These are phyloP conservation scores for Aquanectria penicillioides DNA, from an alignment of 2,329 filamentous ascomycete species.

Conservation along the genomic window DNA sequence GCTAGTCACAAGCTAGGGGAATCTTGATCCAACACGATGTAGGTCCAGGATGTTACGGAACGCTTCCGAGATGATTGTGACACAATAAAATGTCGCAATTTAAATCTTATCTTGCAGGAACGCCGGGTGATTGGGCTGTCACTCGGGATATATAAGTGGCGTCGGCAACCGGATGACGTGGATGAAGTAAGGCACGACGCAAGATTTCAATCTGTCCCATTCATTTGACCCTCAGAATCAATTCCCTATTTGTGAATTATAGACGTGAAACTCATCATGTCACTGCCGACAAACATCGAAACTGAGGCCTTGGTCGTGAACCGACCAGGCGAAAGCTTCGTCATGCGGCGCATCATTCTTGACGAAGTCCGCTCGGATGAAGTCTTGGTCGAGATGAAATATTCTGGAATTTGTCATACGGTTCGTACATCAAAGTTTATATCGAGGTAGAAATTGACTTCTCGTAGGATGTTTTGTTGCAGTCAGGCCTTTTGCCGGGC, in stretches of 20 bases:
- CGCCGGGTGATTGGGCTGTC: too few species aligned
- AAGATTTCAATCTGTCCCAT: too few species aligned
- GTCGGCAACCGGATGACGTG: too few species aligned
- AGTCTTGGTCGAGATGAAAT: slow-evolving; percentile 27
- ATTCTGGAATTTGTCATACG: slow-evolving; percentile 23
- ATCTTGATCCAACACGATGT: not conserved
- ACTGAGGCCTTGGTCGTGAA: slow-evolving; percentile 19
- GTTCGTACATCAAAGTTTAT: not conserved
- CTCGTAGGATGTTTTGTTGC: slow-evolving; percentile 17
- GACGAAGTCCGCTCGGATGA: slow-evolving; percentile 21
- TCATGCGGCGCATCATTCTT: slow-evolving; percentile 13
- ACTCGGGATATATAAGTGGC: too few species aligned
- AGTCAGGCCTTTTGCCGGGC: slow-evolving; percentile 12
- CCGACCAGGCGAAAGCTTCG: slow-evolving; percentile 16
- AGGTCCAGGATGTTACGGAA: not conserved
- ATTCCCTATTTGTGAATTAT: too few species aligned
- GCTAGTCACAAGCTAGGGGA: too few species aligned
- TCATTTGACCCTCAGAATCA: too few species aligned
- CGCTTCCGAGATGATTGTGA: not conserved
- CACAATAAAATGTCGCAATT: not conserved
- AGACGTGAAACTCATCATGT: too few species aligned
- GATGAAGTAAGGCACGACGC: too few species aligned
- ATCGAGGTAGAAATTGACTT: not conserved
- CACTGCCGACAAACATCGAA: too few species aligned
- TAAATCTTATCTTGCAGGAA: not conserved